A percentile compares a stretch with the other conserved stretches of the same genome.
Evolutionary conservation across 352 stramenopile genomes (phyloP).

Genomic region (Globisporangium cystogenes): DNA sequence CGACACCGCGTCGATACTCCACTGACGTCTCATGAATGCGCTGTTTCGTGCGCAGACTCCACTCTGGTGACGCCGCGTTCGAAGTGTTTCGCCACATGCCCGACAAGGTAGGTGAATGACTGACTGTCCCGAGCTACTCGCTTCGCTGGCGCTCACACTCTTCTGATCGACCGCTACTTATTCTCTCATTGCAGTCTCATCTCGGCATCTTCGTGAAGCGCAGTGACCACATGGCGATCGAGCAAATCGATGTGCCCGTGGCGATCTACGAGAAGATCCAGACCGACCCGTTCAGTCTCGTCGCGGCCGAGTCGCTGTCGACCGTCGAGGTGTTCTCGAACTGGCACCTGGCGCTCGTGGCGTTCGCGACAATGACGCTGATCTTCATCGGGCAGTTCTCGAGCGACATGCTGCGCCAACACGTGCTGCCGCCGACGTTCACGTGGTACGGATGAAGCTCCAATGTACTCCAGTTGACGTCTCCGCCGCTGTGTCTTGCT

Average conservation of each 20-base stretch:
- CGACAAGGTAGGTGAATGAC: slow-evolving; percentile 47
- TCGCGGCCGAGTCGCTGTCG: slow-evolving; percentile 79
- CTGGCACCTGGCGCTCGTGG: slow-evolving; percentile 67
- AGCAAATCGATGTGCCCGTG: slow-evolving; percentile 52
- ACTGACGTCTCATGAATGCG: too few species aligned
- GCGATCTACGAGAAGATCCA: slow-evolving; percentile 80
- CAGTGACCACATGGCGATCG: slow-evolving; percentile 47
- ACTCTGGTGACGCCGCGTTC: slow-evolving; percentile 53
- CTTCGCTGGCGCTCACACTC: not conserved
- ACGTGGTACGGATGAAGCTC: slow-evolving; percentile 25
- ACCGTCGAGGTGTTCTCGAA: slow-evolving; percentile 80
- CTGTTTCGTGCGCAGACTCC: slow-evolving; percentile 26
- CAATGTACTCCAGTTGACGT: not conserved
- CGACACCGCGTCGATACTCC: too few species aligned
- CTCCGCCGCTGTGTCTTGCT: too few species aligned
- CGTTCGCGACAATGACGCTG: slow-evolving; percentile 76
- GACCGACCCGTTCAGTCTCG: slow-evolving; percentile 84
- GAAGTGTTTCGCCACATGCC: slow-evolving; percentile 86
- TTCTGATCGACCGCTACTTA: too few species aligned
- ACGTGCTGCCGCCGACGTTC: slow-evolving; percentile 61
- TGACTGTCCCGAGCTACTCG: not conserved
- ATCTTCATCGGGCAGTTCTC: slow-evolving; percentile 83
- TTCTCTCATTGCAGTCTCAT: slow-evolving; percentile 30
- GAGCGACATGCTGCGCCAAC: slow-evolving; percentile 56
- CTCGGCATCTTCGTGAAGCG: slow-evolving; percentile 57